phyloP scores from a whole-genome alignment of 805 yeast genomes.

The Myxozyma geophila region DNA sequence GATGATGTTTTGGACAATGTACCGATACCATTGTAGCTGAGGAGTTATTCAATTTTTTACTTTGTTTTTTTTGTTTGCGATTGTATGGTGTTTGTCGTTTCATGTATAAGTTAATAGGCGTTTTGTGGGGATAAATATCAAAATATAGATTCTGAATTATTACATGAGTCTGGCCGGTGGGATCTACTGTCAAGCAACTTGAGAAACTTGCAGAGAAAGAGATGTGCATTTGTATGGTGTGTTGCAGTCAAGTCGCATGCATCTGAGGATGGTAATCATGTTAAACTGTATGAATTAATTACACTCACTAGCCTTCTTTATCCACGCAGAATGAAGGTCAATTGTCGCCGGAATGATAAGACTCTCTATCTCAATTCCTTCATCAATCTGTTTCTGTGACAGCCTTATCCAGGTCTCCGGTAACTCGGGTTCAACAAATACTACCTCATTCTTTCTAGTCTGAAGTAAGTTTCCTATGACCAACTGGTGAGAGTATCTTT shows the following conservation, averaged over 20 bases:
- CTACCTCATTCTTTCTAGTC: constrained; percentile 84
- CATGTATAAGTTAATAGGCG: no score
- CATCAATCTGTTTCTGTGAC: constrained; percentile 48
- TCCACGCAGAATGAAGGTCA: constrained; percentile 66
- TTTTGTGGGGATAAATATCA: no score
- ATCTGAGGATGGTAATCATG: no score
- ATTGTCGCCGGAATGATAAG: constrained; percentile 79
- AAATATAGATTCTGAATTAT: no score
- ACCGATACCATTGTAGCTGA: constrained; percentile 53
- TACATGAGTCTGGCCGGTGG: background rate
- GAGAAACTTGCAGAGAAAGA: no score
- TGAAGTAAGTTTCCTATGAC: constrained; percentile 93
- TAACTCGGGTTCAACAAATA: constrained; percentile 66
- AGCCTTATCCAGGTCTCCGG: constrained; percentile 46
- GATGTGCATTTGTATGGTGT: no score
- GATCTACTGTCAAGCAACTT: no score
- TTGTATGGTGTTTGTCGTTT: background rate
- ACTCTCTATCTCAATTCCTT: constrained; percentile 70
- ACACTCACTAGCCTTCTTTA: constrained; percentile 38
- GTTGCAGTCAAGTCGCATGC: no score
- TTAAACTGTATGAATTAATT: background rate
- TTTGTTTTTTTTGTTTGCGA: background rate
- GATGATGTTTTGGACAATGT: constrained; percentile 59
- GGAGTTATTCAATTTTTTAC: background rate
- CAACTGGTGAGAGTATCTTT: constrained; percentile 86